These are phyloP conservation scores for Aspergillus pseudoterreus DNA, from an alignment of 2,329 filamentous ascomycete species.

Conservation along the genomic window DNA sequence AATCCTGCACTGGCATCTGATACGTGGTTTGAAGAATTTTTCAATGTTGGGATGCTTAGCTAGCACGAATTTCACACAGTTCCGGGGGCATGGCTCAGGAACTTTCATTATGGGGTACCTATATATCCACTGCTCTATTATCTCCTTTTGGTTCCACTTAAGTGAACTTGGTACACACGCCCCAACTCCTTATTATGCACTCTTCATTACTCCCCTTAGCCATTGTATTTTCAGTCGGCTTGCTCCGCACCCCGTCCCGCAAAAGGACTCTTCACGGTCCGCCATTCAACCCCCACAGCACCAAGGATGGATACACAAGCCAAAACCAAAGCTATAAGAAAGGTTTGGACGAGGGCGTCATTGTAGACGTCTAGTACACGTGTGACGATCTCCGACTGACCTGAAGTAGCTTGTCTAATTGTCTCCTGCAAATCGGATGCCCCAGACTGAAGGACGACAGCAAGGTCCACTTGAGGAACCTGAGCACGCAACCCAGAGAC, in stretches of 20 bases:
- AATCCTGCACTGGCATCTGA: background rate
- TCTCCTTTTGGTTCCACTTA: too few relatives aligned
- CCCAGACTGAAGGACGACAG: conserved; percentile 20
- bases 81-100: too few relatives aligned
- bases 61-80: background rate
- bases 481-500: conserved; percentile 26
- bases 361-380: background rate
- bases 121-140: background rate
- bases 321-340: background rate
- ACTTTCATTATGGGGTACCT: too few relatives aligned
- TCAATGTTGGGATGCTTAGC: conserved; percentile 6
- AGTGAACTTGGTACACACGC: too few relatives aligned
- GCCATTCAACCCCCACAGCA: background rate
- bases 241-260: too few relatives aligned
- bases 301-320: background rate
- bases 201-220: background rate
- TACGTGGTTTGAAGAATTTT: conserved; percentile 8
- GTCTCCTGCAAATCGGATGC: conserved; percentile 13
- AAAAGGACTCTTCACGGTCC: background rate
- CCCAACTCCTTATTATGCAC: too few relatives aligned
- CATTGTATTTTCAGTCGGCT: background rate
- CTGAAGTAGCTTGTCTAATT: background rate
- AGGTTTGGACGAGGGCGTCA: background rate
- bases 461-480: conserved; percentile 17
- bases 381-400: background rate